Evolutionary conservation across 805 yeast genomes (phyloP).

Genomic region (Starmerella vaccinii): DNA sequence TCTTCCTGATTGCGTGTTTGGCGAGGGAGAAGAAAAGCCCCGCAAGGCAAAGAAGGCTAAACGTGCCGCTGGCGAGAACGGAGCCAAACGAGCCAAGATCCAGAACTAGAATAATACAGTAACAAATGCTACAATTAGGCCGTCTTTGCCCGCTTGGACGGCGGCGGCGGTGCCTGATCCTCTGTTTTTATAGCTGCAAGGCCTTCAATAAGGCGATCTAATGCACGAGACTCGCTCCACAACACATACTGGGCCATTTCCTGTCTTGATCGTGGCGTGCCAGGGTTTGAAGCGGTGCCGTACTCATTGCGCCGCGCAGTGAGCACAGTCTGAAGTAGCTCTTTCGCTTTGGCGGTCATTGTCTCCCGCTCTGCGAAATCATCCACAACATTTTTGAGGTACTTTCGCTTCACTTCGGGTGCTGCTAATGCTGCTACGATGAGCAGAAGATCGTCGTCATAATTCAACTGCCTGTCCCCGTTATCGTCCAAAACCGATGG

Average conservation of each 20-base stretch:
- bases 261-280: background rate
- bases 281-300: constrained; percentile 9
- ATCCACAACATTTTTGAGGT: constrained; percentile 5
- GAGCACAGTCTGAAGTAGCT: constrained; percentile 15
- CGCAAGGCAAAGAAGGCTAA: constrained; percentile 42
- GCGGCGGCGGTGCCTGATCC: background rate
- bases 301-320: constrained; percentile 21
- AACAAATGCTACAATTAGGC: background rate
- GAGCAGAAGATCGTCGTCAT: constrained; percentile 21
- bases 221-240: constrained; percentile 12
- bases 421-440: constrained; percentile 10
- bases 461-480: constrained; percentile 14
- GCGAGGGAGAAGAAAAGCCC: constrained; percentile 70
- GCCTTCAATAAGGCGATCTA: constrained; percentile 9
- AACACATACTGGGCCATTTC: background rate
- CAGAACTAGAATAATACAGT: background rate
- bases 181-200: background rate
- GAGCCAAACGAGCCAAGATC: constrained; percentile 7
- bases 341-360: constrained; percentile 13
- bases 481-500: constrained; percentile 12
- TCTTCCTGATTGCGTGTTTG: constrained; percentile 74
- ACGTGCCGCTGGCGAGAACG: constrained; percentile 27
- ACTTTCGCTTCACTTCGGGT: constrained; percentile 14
- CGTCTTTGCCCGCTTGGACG: background rate
- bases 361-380: constrained; percentile 16